Base-by-base conservation (phyloP, 2,329 filamentous ascomycete species). In the Phialophora tarda region DNA sequence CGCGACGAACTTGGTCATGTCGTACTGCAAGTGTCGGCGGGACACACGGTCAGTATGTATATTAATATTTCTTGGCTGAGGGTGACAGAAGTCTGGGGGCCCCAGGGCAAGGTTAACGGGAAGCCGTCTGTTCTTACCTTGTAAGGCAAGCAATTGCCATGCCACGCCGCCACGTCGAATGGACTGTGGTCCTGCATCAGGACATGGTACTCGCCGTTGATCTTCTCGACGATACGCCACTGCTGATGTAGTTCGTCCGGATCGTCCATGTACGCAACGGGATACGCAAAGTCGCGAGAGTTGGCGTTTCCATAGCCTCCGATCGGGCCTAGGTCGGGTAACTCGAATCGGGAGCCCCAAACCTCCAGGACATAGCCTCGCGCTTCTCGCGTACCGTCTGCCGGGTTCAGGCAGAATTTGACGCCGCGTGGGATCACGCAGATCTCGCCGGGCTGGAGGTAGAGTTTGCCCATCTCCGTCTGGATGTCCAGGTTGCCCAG, bases 111-210 rank as follows among this genome's bases (percentile, higher is more conserved):
- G 3, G 26, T 26, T 26, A 4, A 21, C n/a, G 14, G 17, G 24
- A 34, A 57, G 14, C 17, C 4, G 7, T 41, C 30, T 38, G 34
- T 23, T 11, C 30, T 58, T 30, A 58, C 55, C 71, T 80, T 80
- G 70, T 78, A 78, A 4, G 77, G 77, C 1, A 75, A 75, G 71
- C 89, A 89, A 63, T 85, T 87, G 17, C 88, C 88, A 71, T 90
- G 88, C 88, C 88, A 90, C 2, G 87, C 88, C 0, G 90, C 86
- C 0, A 90, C 88, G 70, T 91, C 88, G 73, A 90, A 91, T 0
- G 89, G 88, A 2, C 84, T 87, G 73, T 90, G 88, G 24, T 80
- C 80, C 73, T 91, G 88, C 28, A 81, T 82, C 62, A 84, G 86
- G 23, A 78, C 80, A 73, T 88, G 89, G 50, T 89, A 83, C 53